phyloP scores from a whole-genome alignment of 2,329 filamentous ascomycete species.

The Teratosphaeria epicoccoides region DNA sequence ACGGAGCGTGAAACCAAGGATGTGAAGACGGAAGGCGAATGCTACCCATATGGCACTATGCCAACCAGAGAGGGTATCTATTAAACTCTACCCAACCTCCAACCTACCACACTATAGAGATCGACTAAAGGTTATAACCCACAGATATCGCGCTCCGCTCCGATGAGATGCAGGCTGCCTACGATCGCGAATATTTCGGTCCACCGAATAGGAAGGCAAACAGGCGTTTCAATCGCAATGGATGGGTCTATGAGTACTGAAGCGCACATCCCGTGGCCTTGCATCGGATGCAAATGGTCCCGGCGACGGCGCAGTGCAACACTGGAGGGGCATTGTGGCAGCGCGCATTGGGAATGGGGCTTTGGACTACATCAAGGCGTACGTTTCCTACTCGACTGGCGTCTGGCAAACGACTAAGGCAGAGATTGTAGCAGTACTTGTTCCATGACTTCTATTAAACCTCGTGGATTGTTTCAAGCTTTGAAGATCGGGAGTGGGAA shows the following conservation, averaged over 20 bases:
- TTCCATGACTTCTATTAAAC: neutral
- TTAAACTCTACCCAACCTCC: neutral
- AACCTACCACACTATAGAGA: neutral
- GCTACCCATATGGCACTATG: neutral
- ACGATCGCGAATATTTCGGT: neutral
- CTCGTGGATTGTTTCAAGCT: neutral
- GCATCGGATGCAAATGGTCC: neutral
- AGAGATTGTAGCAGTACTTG: neutral
- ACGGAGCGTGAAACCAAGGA: neutral
- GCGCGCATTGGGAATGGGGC: neutral
- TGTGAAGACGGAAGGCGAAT: neutral
- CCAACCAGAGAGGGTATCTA: neutral
- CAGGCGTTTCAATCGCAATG: no score
- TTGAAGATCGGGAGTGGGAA: neutral
- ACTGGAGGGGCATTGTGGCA: neutral
- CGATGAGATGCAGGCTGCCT: neutral
- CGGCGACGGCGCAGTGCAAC: neutral
- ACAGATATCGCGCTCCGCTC: neutral
- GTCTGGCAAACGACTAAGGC: neutral
- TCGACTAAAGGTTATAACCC: neutral
- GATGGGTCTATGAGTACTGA: neutral
- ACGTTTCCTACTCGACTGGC: slow-evolving; percentile 1
- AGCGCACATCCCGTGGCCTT: neutral
- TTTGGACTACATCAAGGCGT: neutral
- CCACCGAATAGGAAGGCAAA: neutral